These are phyloP conservation scores for Daldinia loculata DNA, from an alignment of 495 filamentous ascomycete genomes.

Conservation along the genomic window DNA sequence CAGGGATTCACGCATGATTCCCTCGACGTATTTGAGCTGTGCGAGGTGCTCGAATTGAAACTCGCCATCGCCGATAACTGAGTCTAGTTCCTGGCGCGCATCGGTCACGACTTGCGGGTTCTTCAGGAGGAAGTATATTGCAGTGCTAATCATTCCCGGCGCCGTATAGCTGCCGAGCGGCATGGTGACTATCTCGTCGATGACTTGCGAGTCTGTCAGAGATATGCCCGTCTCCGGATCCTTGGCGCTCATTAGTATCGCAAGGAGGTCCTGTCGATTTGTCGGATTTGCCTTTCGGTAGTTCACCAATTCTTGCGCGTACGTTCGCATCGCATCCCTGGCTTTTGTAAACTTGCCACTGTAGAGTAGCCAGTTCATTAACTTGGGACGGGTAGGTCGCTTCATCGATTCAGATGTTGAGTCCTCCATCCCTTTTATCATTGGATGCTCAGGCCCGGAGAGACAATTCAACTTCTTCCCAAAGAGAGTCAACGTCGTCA, in stretches of 20 bases:
- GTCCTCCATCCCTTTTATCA: constrained; percentile 71
- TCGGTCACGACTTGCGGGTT: constrained; percentile 66
- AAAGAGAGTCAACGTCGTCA: constrained; percentile 68
- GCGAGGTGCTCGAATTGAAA: constrained; percentile 64
- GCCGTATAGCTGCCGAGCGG: constrained; percentile 57
- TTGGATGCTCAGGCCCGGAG: constrained; percentile 67
- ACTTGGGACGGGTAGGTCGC: constrained; percentile 61
- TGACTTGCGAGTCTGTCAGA: constrained; percentile 66
- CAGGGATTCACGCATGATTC: constrained; percentile 70
- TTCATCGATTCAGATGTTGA: constrained; percentile 67
- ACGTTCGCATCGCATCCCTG: constrained; percentile 60
- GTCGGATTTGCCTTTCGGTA: constrained; percentile 64
- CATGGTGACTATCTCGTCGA: constrained; percentile 74
- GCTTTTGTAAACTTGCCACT: constrained; percentile 63
- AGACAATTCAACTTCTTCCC: constrained; percentile 74
- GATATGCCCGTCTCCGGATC: constrained; percentile 70
- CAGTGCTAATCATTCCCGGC: constrained; percentile 60
- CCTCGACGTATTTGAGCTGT: constrained; percentile 70
- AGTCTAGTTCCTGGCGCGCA: constrained; percentile 73
- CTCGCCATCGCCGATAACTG: constrained; percentile 62
- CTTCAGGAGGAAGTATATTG: constrained; percentile 68
- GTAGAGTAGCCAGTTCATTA: constrained; percentile 65
- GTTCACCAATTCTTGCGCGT: constrained; percentile 66
- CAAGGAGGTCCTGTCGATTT: constrained; percentile 73
- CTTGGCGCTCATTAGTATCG: constrained; percentile 69